Evolutionary conservation across 805 yeast species (phyloP).

Genomic region (Ogataea minuta): DNA sequence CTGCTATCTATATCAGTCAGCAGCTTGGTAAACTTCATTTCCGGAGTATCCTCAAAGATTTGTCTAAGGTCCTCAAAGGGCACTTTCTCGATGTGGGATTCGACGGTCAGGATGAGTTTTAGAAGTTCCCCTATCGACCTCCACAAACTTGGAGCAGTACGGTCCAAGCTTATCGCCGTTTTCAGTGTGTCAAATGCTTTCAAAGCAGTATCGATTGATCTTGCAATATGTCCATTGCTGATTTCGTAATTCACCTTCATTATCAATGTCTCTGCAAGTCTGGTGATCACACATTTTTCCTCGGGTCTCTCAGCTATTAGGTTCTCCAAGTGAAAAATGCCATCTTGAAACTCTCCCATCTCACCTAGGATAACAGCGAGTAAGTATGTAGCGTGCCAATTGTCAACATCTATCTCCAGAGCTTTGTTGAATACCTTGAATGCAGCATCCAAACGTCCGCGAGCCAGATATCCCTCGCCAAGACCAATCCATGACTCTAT

Average conservation of each 20-base stretch:
- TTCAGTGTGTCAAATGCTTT: slow-evolving; percentile 36
- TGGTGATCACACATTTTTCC: slow-evolving; percentile 49
- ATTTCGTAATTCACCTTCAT: slow-evolving; percentile 52
- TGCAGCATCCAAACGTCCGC: slow-evolving; percentile 88
- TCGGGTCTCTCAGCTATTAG: slow-evolving; percentile 41
- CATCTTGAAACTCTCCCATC: slow-evolving; percentile 63
- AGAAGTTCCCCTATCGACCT: slow-evolving; percentile 57
- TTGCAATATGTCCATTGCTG: slow-evolving; percentile 61
- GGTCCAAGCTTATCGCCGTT: slow-evolving; percentile 21
- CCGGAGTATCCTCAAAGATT: slow-evolving; percentile 29
- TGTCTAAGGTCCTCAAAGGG: slow-evolving; percentile 41
- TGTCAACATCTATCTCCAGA: slow-evolving; percentile 46
- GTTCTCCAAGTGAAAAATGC: slow-evolving; percentile 46
- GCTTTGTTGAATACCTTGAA: slow-evolving; percentile 76
- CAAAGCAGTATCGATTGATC: slow-evolving; percentile 51
- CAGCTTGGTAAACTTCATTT: background rate
- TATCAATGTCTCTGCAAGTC: slow-evolving; percentile 57
- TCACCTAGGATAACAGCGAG: slow-evolving; percentile 63
- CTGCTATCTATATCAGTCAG: slow-evolving; percentile 8
- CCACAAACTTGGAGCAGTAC: slow-evolving; percentile 60
- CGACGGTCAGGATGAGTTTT: slow-evolving; percentile 51
- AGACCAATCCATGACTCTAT: slow-evolving; percentile 86
- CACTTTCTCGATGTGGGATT: slow-evolving; percentile 47
- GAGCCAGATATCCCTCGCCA: slow-evolving; percentile 90
- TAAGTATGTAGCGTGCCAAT: slow-evolving; percentile 65